A percentile compares a stretch with the other conserved stretches of the same genome.
Evolutionary conservation across 1,284 basidiomycete genomes (phyloP).

Genomic region (Amylostereum areolatum): DNA sequence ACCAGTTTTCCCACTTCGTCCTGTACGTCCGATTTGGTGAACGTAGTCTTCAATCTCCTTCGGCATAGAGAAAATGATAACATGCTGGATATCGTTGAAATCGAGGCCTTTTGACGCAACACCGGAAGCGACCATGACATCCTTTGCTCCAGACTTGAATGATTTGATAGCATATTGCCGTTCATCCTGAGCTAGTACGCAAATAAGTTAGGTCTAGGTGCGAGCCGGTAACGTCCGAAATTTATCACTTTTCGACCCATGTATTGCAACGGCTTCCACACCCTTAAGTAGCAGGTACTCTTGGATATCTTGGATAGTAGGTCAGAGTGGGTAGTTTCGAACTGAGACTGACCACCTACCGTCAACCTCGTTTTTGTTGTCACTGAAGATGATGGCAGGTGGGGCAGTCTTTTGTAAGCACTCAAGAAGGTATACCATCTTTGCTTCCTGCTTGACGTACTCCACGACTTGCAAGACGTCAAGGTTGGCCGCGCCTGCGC

Average conservation of each 20-base stretch:
- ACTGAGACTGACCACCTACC: constrained; percentile 40
- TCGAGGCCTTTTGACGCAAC: constrained; percentile 98
- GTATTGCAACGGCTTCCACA: constrained; percentile 97
- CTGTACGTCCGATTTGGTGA: constrained; percentile 98
- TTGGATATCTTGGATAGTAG: constrained; percentile 73
- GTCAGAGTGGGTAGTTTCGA: constrained; percentile 3
- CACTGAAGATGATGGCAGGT: constrained; percentile 96
- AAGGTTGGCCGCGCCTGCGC: constrained; percentile 95
- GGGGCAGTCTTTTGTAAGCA: constrained; percentile 98
- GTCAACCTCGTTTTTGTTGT: constrained; percentile 99
- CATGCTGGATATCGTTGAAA: constrained; percentile 97
- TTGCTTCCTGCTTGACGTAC: constrained; percentile 98
- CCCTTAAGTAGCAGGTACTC: constrained; percentile 96
- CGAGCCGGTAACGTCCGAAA: neutral
- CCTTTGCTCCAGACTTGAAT: constrained; percentile 95
- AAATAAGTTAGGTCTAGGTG: constrained; percentile 6
- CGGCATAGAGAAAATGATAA: constrained; percentile 98
- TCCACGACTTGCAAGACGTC: constrained; percentile 98
- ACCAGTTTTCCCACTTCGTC: constrained; percentile 95
- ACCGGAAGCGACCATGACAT: constrained; percentile 98
- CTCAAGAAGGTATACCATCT: constrained; percentile 98
- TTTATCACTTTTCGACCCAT: constrained; percentile 84
- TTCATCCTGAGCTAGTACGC: constrained; percentile 83
- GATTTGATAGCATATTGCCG: constrained; percentile 97
- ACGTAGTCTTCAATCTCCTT: constrained; percentile 99